Conservation (phyloP, 306 rosid species). For the Glycine latifolia region DNA sequence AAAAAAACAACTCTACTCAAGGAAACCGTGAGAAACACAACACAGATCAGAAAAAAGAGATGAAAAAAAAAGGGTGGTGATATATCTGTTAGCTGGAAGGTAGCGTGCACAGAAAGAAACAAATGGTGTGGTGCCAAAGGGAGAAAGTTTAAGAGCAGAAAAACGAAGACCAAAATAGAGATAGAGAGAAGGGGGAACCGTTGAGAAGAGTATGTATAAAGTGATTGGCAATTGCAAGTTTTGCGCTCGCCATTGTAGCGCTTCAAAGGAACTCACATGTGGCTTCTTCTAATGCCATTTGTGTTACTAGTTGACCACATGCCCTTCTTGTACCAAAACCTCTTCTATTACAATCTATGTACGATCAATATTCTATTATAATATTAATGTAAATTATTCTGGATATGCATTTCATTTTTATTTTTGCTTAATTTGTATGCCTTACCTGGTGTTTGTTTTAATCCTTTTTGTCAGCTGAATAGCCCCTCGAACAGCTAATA, state of each 20-base stretch:
- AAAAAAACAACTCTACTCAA: neutral
- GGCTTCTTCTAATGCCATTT: neutral
- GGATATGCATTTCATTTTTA: neutral
- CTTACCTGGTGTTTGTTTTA: too few relatives aligned
- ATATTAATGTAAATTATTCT: neutral
- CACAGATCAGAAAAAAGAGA: neutral
- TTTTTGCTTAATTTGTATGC: neutral
- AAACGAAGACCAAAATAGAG: conserved; percentile 38
- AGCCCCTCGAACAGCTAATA: too few relatives aligned
- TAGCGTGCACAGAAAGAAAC: conserved; percentile 33
- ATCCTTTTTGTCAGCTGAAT: too few relatives aligned
- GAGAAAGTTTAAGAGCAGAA: conserved; percentile 45
- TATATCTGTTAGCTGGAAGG: too few relatives aligned
- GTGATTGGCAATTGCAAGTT: conserved; percentile 59
- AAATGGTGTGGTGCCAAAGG: conserved; percentile 27
- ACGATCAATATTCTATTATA: neutral
- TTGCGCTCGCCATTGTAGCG: conserved; percentile 66
- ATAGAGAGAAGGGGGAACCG: conserved; percentile 48
- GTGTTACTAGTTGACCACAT: conserved; percentile 30
- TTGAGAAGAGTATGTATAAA: conserved; percentile 47
- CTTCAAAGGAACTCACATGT: conserved; percentile 43
- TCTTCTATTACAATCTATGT: too few relatives aligned
- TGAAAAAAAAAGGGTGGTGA: neutral
- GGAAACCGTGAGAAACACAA: conserved; percentile 22
- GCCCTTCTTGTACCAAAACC: too few relatives aligned